These are phyloP conservation scores for Eruca vesicaria DNA, from an alignment of 441 rosid genomes.

Conservation along the genomic window DNA sequence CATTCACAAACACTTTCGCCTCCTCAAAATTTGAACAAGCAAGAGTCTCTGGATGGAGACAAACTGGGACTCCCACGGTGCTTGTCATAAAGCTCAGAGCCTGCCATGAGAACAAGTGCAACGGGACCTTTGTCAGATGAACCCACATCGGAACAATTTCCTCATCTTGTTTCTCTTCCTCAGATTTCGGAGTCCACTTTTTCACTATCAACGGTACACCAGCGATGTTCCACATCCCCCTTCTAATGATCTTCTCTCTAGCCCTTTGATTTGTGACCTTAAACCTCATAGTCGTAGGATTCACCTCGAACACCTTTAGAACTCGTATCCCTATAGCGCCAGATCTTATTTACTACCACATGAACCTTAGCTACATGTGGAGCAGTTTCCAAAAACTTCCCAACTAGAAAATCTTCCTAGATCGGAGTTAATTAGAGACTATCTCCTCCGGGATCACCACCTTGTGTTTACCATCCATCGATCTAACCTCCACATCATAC, in stretches of 20 bases:
- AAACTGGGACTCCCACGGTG: not conserved
- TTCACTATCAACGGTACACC: too few species aligned
- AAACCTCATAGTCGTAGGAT: too few species aligned
- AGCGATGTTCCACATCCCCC: too few species aligned
- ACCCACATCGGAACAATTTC: not conserved
- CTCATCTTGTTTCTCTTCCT: not conserved
- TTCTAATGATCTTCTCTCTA: too few species aligned
- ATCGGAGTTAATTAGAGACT: not conserved
- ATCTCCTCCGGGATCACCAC: not conserved
- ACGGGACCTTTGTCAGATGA: not conserved
- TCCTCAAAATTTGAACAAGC: not conserved
- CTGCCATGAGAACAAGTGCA: not conserved
- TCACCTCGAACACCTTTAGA: too few species aligned
- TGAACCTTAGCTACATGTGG: not conserved
- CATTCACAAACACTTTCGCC: not conserved
- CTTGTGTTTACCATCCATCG: not conserved
- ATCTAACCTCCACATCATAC: not conserved
- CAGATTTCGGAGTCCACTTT: not conserved
- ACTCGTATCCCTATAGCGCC: not conserved
- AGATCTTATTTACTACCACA: not conserved
- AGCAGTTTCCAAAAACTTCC: not conserved
- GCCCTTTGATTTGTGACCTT: too few species aligned
- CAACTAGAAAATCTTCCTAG: not conserved
- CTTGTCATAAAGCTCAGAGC: not conserved
- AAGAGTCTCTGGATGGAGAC: not conserved